Conservation (phyloP, 352 stramenopile species). For the Phytophthora syringae region DNA sequence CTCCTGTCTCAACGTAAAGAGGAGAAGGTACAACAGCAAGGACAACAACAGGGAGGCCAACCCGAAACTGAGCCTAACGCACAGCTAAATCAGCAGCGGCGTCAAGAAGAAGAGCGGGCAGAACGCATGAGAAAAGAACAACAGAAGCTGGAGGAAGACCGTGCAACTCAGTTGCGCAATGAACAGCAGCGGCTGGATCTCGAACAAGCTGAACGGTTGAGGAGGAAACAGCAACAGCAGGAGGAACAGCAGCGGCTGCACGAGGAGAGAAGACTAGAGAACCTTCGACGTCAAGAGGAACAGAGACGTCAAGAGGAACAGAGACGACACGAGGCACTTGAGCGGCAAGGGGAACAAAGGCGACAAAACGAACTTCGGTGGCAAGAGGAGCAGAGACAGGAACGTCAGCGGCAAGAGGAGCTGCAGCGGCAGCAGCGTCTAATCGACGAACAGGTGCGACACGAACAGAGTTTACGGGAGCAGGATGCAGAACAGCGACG, state of each 20-base stretch:
- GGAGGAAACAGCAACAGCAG: slow-evolving; percentile 9
- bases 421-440: slow-evolving; percentile 16
- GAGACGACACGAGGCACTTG: not conserved
- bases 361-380: slow-evolving; percentile 9
- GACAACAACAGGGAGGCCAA: slow-evolving; percentile 11
- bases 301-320: slow-evolving; percentile 2
- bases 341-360: not conserved
- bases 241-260: slow-evolving; percentile 2
- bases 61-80: slow-evolving; percentile 14
- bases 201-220: slow-evolving; percentile 1
- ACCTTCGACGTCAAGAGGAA: slow-evolving; percentile 1
- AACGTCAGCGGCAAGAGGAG: slow-evolving; percentile 15
- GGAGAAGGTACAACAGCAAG: slow-evolving; percentile 6
- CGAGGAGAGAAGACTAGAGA: not conserved
- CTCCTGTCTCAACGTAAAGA: slow-evolving; percentile 22
- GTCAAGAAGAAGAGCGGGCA: slow-evolving; percentile 13
- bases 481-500: slow-evolving; percentile 11
- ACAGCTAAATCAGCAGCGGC: slow-evolving; percentile 9
- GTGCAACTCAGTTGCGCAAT: not conserved
- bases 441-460: slow-evolving; percentile 23
- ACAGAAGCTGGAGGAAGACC: slow-evolving; percentile 12
- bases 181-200: slow-evolving; percentile 13
- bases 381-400: slow-evolving; percentile 11
- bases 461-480: slow-evolving; percentile 22
- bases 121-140: slow-evolving; percentile 22